phyloP scores from a whole-genome alignment of 2,329 filamentous ascomycete species.

The Colletotrichum spaethianum region DNA sequence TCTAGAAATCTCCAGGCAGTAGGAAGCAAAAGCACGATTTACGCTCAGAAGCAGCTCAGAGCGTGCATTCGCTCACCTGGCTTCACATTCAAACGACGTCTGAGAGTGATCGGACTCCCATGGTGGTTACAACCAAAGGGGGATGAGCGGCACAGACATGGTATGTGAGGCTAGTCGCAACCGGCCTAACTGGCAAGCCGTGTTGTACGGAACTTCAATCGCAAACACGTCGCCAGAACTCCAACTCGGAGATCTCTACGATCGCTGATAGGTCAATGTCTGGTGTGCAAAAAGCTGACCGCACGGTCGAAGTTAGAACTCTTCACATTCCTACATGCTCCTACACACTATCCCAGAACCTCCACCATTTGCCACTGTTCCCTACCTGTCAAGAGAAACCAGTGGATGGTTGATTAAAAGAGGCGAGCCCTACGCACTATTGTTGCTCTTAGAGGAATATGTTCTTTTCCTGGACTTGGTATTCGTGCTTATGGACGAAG shows the following conservation, averaged over 20 bases:
- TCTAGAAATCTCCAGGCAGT: not conserved
- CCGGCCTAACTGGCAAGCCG: not conserved
- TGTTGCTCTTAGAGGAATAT: not conserved
- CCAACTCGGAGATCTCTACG: not conserved
- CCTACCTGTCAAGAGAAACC: not conserved
- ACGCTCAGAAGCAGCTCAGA: not conserved
- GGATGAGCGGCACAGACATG: not conserved
- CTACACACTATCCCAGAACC: not conserved
- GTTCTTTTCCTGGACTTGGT: not conserved
- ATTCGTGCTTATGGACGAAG: slow-evolving; percentile 1
- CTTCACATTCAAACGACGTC: not conserved
- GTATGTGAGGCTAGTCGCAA: not conserved
- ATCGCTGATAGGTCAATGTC: not conserved
- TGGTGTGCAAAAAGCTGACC: not conserved
- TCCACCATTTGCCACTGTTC: not conserved
- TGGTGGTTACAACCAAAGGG: not conserved
- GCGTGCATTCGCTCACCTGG: not conserved
- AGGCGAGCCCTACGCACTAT: not conserved
- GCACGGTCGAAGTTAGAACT: not conserved
- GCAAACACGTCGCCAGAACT: not conserved
- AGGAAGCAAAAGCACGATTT: no score
- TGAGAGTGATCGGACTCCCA: not conserved
- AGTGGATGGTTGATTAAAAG: not conserved
- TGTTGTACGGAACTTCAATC: not conserved
- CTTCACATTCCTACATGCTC: no score